Evolutionary conservation across 2,329 filamentous ascomycete species (phyloP), one percentile per base, ranked within the genome.

Genomic region (Sporothrix pseudoabietina): DNA sequence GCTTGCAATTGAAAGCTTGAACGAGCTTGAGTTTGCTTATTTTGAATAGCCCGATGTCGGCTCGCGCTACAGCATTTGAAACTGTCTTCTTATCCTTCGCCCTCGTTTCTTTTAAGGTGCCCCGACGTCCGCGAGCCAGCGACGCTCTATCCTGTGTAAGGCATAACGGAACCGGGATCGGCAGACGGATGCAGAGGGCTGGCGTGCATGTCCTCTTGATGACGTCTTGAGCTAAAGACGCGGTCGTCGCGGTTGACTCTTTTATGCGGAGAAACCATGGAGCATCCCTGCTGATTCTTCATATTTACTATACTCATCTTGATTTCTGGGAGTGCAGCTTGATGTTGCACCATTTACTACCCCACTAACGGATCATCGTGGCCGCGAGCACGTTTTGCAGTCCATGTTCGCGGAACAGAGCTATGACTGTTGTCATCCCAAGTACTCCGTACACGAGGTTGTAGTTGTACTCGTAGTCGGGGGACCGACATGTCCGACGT

Each of bases 171-270:
- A 30, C 57, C 57, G 30, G 57, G 32, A n/a, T 41, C 32, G 16
- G 57, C 32, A 63, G 57, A 26, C 49, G 49, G 49, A 32, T 26
- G 22, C 54, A 32, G 54, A 57, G n/a, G 54, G 22, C 54, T 8
- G 14, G 32, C 54, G 5, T 57, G 54, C 26, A 57, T 30, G 7
- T 6, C 26, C 54, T 32, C 26, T 12, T 63, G 57, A 63, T 63
- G 57, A 63, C 57, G 57, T 63, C 57, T 63, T 63, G 57, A 63
- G 30, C 32, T 63, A 63, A 63, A 9, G 19, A 63, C 32, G 35
- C 32, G 32, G 35, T 22, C 55, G 55, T 57, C 55, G 55, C 55
- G 55, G 55, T 57, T 6, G 54, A 32, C 54, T 14, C 22, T 22
- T 22, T 6, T 35, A 30, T 63, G 55, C 55, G 55, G 26, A 57